phyloP scores from a whole-genome alignment of 2,329 filamentous ascomycete species.

The Simplicillium sp. region DNA sequence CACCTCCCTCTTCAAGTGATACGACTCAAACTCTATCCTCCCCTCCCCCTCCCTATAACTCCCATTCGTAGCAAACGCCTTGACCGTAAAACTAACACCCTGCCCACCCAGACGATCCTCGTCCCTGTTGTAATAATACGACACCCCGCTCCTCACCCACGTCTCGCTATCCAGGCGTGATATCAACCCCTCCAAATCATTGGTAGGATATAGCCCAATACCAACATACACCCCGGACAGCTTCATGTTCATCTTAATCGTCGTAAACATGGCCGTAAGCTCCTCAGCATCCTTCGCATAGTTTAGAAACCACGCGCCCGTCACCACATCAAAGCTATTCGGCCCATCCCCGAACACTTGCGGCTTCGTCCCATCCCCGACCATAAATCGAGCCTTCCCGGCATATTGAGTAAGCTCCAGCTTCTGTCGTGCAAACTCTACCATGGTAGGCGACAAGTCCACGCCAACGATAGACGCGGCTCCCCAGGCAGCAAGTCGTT shows the following conservation, averaged over 20 bases:
- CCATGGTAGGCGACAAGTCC: conserved; percentile 3
- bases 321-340: not conserved
- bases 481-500: conserved; percentile 3
- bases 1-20: conserved; percentile 5
- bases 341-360: not conserved
- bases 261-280: conserved; percentile 7
- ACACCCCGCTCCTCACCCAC: not conserved
- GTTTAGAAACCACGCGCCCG: conserved; percentile 8
- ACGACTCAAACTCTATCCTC: conserved; percentile 3
- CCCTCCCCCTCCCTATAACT: too few relatives aligned
- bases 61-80: too few relatives aligned
- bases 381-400: not conserved
- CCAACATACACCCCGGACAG: conserved; percentile 6
- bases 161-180: too few relatives aligned
- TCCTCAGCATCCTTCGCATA: conserved; percentile 1
- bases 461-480: conserved; percentile 1
- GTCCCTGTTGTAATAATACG: not conserved
- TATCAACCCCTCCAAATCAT: conserved; percentile 1
- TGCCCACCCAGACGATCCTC: too few relatives aligned
- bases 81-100: too few relatives aligned
- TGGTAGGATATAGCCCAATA: conserved; percentile 2
- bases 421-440: not conserved
- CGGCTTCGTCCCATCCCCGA: not conserved
- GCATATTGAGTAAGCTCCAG: not conserved
- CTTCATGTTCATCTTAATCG: conserved; percentile 7